Evolutionary conservation across 2,329 filamentous ascomycete species (phyloP).

Genomic region (Alternaria panax): DNA sequence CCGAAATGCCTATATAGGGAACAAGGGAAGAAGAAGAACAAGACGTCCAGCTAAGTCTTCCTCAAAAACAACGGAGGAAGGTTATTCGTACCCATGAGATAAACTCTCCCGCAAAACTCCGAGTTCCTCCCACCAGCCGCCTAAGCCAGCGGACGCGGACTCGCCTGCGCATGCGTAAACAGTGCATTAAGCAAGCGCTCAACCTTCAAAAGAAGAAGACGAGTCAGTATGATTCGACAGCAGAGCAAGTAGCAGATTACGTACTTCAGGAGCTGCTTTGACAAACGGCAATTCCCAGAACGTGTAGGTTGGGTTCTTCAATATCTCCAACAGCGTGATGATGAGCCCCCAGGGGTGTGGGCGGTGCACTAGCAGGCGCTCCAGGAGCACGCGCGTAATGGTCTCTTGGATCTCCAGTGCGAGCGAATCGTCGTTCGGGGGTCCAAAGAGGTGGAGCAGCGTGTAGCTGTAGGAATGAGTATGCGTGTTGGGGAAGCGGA

Average conservation of each 20-base stretch:
- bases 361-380: constrained; percentile 86
- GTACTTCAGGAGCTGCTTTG: constrained; percentile 81
- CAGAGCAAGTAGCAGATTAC: constrained; percentile 16
- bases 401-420: constrained; percentile 87
- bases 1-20: constrained; percentile 21
- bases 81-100: constrained; percentile 22
- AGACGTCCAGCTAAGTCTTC: constrained; percentile 37
- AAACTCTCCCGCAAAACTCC: constrained; percentile 22
- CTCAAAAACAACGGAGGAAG: constrained; percentile 45
- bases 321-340: constrained; percentile 83
- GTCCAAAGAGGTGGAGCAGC: constrained; percentile 80
- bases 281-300: constrained; percentile 95
- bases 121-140: constrained; percentile 8
- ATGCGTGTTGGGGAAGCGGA: constrained; percentile 86
- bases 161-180: constrained; percentile 57
- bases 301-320: constrained; percentile 88
- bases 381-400: constrained; percentile 85
- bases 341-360: constrained; percentile 96
- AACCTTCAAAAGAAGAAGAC: constrained; percentile 45
- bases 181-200: constrained; percentile 56
- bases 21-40: constrained; percentile 28
- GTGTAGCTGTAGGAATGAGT: constrained; percentile 93
- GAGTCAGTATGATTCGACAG: constrained; percentile 23
- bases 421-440: constrained; percentile 62
- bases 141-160: constrained; percentile 51